phyloP scores from a whole-genome alignment of 75 land plant genomes.

The Sequoiadendron giganteum region DNA sequence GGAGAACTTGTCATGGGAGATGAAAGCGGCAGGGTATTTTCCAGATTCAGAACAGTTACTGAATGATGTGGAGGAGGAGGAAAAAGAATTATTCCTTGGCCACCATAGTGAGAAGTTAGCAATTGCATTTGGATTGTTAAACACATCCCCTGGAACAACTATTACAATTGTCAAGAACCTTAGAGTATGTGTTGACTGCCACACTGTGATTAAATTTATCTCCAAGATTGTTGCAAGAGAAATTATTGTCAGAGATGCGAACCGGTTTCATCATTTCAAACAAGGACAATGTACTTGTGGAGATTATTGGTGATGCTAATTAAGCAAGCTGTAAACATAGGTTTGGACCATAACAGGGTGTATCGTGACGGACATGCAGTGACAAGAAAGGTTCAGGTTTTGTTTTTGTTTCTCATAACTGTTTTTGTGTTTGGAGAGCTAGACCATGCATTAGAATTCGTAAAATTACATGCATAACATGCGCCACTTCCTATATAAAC shows the following conservation, averaged over 20 bases:
- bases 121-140: constrained; percentile 29
- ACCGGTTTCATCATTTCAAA: constrained; percentile 10
- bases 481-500: not conserved
- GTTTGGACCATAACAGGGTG: not conserved
- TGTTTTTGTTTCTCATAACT: not conserved
- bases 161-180: constrained; percentile 23
- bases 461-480: not conserved
- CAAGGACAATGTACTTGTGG: constrained; percentile 8
- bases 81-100: constrained; percentile 18
- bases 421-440: not conserved
- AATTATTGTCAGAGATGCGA: constrained; percentile 17
- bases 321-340: not conserved
- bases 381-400: not conserved
- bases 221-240: constrained; percentile 13
- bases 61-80: constrained; percentile 22
- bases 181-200: constrained; percentile 16
- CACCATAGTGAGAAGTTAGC: constrained; percentile 37
- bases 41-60: constrained; percentile 15
- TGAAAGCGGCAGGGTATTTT: constrained; percentile 19
- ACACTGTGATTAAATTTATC: constrained; percentile 9
- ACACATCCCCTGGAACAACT: constrained; percentile 3
- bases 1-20: constrained; percentile 12
- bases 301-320: not conserved
- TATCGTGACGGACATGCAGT: not conserved
- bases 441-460: not conserved